Evolutionary conservation across 768 basidiomycete genomes (phyloP).

Genomic region (Psilocybe tampanensis): DNA sequence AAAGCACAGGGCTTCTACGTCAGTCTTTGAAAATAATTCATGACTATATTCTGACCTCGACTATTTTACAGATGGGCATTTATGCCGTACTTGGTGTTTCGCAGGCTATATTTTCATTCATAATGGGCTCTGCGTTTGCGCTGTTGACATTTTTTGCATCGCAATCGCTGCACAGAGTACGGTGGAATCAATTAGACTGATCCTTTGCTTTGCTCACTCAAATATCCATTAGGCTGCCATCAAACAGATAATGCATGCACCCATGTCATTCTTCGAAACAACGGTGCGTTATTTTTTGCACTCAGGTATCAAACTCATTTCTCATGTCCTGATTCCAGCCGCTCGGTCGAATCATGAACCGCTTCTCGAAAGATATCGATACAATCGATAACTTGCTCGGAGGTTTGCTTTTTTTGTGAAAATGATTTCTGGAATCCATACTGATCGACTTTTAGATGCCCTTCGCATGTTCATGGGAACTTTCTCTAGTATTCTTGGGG

Average conservation of each 20-base stretch:
- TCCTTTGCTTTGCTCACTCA: neutral
- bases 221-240: conserved; percentile 53
- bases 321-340: conserved; percentile 43
- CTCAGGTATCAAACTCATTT: conserved; percentile 13
- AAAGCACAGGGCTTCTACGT: conserved; percentile 73
- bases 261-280: conserved; percentile 91
- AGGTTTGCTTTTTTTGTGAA: conserved; percentile 32
- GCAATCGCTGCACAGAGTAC: conserved; percentile 59
- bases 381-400: conserved; percentile 77
- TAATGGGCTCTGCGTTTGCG: conserved; percentile 67
- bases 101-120: conserved; percentile 69
- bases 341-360: conserved; percentile 86
- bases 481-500: conserved; percentile 65
- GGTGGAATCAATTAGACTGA: conserved; percentile 16
- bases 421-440: neutral
- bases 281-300: conserved; percentile 46
- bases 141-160: conserved; percentile 80
- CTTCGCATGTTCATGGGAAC: conserved; percentile 74
- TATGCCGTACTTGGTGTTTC: conserved; percentile 75
- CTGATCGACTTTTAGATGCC: conserved; percentile 47
- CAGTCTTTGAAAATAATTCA: conserved; percentile 24
- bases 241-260: conserved; percentile 75
- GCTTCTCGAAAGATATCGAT: conserved; percentile 87
- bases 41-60: neutral
- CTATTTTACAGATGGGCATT: conserved; percentile 65